Evolutionary conservation across 2,329 filamentous ascomycete species (phyloP), one percentile per base, ranked within the genome.

Genomic region (Hypocrella siamensis): DNA sequence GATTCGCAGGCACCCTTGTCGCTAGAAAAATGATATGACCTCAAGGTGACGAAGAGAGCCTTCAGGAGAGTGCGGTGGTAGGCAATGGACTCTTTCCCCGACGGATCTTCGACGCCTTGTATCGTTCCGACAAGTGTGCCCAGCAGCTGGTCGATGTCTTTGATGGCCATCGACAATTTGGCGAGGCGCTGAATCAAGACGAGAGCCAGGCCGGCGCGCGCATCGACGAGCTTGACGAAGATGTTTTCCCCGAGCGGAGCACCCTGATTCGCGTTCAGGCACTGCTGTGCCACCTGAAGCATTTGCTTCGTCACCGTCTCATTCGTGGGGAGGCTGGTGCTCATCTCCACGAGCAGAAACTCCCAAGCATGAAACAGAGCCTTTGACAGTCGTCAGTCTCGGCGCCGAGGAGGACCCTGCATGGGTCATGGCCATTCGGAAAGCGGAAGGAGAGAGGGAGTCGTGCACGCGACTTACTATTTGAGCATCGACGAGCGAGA

Each of bases 401-500:
- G 15, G 25, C n/a, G 11, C 3, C n/a, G 15, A 26, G 3, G 6
- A 26, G 7, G n/a, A 10, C 7, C 10, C n/a, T 11, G 4, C 25
- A 26, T 8, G 21, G 11, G 25, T 26, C n/a, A n/a, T n/a, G n/a
- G n/a, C n/a, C n/a, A n/a, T n/a, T n/a, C n/a, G n/a, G n/a, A n/a
- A n/a, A n/a, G n/a, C n/a, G n/a, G n/a, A n/a, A n/a, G n/a, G n/a
- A n/a, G n/a, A n/a, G n/a, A n/a, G n/a, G n/a, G n/a, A n/a, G 9
- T 26, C 4, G 25, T n/a, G 25, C n/a, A 26, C 17, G 17, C 24
- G 25, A 61, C 76, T 57, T 63, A 82, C 76, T 41, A 90, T 77
- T 58, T 98, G 85, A 17, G 88, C 82, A 51, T 96, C 85, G 21
- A 98, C 84, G 21, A 93, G 63, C 17, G 86, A 93, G 32, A 98